Evolutionary conservation across 2,329 filamentous ascomycete species (phyloP), one percentile per base, ranked within the genome.

Genomic region (Cryphonectria carpinicola): DNA sequence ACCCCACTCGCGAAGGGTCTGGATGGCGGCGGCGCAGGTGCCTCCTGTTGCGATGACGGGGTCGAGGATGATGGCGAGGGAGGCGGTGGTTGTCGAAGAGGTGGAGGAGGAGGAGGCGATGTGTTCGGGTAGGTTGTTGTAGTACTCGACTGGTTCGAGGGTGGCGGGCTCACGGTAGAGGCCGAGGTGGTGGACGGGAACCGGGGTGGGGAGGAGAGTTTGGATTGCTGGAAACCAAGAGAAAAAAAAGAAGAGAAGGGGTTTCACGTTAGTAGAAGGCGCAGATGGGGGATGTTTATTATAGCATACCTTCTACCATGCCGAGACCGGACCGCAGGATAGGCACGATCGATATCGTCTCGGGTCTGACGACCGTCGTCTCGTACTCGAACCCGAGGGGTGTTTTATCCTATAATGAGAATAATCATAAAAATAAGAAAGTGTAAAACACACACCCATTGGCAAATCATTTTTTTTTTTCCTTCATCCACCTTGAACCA

Each of bases 11-110:
- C 87, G 88, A 71, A 98, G 84, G 0, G 93, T 94, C 78, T 96
- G 92, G 78, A 98, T 97, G 6, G 95, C 95, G 0, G 95, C 95
- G 41, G 90, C 91, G 71, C 93, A 93, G 3, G 95, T 98, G 1
- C 93, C 94, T 52, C 95, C 95, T 0, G 96, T 98, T 1, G 95
- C 96, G 78, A 98, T 97, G 75, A 98, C 89, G 4, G 95, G 96
- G 79, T 98, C 95, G 64, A 97, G 88, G 68, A 98, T 84, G 78
- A 98, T 92, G 71, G 94, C 84, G 61, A 82, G 82, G 60, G 79
- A 76, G 52, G 66, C 46, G 46, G 46, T 49, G 22, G 46, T 11
- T 6, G 19, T 49, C 37, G 37, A 39, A 80, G 4, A 32, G 1
- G 84, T 80, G 3, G 82, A 78, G 46, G 81, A 79, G 52, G 81